These are phyloP conservation scores for Strigomonas culicis DNA, from an alignment of 208 protist genomes.

Conservation along the genomic window DNA sequence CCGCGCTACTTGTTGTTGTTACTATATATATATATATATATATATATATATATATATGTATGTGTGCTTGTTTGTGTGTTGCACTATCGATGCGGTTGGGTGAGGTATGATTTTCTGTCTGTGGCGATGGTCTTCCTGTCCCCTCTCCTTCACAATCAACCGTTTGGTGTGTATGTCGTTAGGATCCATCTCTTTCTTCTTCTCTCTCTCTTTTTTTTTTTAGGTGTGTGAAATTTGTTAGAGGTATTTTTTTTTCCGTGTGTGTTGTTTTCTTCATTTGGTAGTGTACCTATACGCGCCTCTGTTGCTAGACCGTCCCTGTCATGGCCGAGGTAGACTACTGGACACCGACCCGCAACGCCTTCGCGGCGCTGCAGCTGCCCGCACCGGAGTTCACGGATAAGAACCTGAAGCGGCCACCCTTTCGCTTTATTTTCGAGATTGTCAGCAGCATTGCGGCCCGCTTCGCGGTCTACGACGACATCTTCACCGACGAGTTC, in stretches of 20 bases:
- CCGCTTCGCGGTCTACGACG: constrained; percentile 64
- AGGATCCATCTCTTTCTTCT: neutral
- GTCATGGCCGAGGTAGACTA: constrained; percentile 52
- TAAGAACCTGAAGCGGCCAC: constrained; percentile 84
- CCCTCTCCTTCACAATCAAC: too few species aligned
- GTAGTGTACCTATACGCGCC: constrained; percentile 2
- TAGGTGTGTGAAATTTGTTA: neutral
- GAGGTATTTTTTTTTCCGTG: neutral
- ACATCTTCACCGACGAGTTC: constrained; percentile 60
- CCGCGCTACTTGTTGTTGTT: too few species aligned
- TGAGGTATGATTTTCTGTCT: neutral
- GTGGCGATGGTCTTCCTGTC: too few species aligned
- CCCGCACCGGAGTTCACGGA: constrained; percentile 60
- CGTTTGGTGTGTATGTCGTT: neutral
- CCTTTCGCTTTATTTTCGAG: constrained; percentile 91
- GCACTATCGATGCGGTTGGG: neutral
- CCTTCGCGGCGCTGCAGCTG: constrained; percentile 72
- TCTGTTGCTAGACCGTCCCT: too few species aligned
- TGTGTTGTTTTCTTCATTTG: constrained; percentile 7
- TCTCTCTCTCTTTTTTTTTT: neutral
- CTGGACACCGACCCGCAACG: constrained; percentile 71
- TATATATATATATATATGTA: neutral
- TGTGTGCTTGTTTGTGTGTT: neutral
- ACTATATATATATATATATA: too few species aligned
- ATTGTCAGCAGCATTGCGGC: constrained; percentile 73